Base-by-base conservation (phyloP, 495 filamentous ascomycete species). In the Penicillium waksmanii region DNA sequence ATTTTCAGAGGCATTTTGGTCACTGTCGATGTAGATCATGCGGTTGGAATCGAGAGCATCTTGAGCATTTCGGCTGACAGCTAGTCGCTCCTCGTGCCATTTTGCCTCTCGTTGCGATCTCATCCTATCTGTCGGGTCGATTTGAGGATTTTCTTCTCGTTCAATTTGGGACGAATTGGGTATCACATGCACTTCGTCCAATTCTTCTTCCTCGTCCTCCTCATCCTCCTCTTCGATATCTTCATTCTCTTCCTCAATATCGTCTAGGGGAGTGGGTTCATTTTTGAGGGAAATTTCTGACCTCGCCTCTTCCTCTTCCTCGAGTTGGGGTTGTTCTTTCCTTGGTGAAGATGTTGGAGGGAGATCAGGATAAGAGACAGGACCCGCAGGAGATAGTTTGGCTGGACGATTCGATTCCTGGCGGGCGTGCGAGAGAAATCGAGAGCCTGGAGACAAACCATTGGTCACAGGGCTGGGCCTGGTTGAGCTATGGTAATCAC, bases 1-100 rank as follows among this genome's bases (percentile, higher is more conserved):
- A 12, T 65, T 50, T 18, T 65, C 57, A 17, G 55, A 33, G 9
- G 33, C 65, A 40, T 62, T 64, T 7, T 70, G 69, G 63, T 84
- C 80, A 46, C 82, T 81, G 34, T 83, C 71, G 57, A 85, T 77
- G 27, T 79, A 73, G 53, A 85, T 80, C 31, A 84, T 70, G 57
- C 80, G 71, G 51, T 74, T 79, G 6, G 71, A 64, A 51, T 78
- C 77, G 9, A 34, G 23, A 17, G 82, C 76, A 61, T 77, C 71
- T 43, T 79, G 64, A 51, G 84, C 82, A 38, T 82, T 71, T 9
- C 68, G 75, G 62, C 78, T 84, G 34, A 85, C 75, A 10, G 71
- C 73, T 55, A 85, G 77, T 38, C 82, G 72, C 46, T 83, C 79
- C 8, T 63, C 67, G 52, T 84, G 81, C 78, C 79, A 85, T 51